Evolutionary conservation across 1,139 yeast genomes (phyloP).

Genomic region (Saccharomyces pastorianus): DNA sequence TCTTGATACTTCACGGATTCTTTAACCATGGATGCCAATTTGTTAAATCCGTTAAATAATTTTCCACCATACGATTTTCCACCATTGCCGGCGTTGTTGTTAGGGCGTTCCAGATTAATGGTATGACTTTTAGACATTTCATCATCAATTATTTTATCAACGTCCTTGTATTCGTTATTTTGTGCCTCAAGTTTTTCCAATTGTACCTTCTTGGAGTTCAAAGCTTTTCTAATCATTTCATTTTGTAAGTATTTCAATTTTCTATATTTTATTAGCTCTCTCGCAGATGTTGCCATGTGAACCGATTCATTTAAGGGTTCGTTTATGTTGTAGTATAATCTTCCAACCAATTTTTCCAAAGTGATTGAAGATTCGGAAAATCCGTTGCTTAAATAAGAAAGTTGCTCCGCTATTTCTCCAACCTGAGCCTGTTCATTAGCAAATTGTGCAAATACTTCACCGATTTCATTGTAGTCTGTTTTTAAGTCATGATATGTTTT

Average conservation of each 20-base stretch:
- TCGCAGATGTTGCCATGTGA: conserved; percentile 61
- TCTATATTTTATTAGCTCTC: conserved; percentile 62
- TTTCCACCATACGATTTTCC: conserved; percentile 19
- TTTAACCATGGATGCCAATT: conserved; percentile 32
- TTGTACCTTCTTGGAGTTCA: conserved; percentile 26
- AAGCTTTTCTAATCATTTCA: conserved; percentile 36
- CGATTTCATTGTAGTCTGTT: conserved; percentile 31
- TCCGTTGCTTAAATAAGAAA: conserved; percentile 74
- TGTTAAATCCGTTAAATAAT: conserved; percentile 21
- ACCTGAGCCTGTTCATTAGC: conserved; percentile 57
- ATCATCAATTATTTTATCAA: conserved; percentile 27
- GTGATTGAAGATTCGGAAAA: conserved; percentile 66
- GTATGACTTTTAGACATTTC: conserved; percentile 9
- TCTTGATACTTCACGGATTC: conserved; percentile 32
- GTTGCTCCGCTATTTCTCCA: conserved; percentile 33
- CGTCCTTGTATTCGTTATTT: conserved; percentile 29
- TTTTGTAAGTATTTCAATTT: conserved; percentile 62
- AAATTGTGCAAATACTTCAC: conserved; percentile 36
- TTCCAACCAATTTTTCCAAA: conserved; percentile 58
- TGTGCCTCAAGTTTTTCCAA: conserved; percentile 30
- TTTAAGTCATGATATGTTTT: conserved; percentile 59
- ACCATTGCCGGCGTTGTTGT: conserved; percentile 8
- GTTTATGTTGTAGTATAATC: conserved; percentile 62
- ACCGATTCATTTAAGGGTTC: conserved; percentile 84
- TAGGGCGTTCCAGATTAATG: conserved; percentile 27